These are phyloP conservation scores for Komagataella pseudopastoris DNA, from an alignment of 805 yeast species.

Conservation along the genomic window DNA sequence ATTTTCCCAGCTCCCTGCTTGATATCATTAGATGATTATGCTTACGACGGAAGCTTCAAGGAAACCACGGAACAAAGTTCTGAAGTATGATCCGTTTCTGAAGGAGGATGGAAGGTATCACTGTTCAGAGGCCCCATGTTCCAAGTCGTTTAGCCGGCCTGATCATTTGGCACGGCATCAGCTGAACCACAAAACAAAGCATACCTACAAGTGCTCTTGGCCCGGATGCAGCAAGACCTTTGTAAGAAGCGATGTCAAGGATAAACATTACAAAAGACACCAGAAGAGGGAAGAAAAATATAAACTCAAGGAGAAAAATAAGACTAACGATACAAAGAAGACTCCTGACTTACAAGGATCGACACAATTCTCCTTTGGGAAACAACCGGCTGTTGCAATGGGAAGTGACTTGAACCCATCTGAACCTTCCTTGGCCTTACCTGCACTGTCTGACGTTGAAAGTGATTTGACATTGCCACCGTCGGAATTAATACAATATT, in stretches of 20 bases:
- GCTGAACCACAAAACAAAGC: slow-evolving; percentile 30
- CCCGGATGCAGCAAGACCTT: slow-evolving; percentile 38
- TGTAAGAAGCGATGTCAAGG: slow-evolving; percentile 37
- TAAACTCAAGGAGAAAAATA: background rate
- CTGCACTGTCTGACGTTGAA: background rate
- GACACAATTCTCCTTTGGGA: background rate
- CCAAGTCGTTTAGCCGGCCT: slow-evolving; percentile 38
- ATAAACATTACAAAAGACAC: slow-evolving; percentile 27
- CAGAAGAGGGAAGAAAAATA: slow-evolving; percentile 12
- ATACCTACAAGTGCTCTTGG: slow-evolving; percentile 31
- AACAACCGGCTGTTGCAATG: background rate
- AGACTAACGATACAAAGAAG: background rate
- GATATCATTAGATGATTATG: background rate
- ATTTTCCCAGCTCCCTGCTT: background rate
- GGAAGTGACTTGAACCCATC: background rate
- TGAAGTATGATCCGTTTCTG: background rate
- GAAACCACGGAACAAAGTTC: background rate
- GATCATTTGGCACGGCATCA: slow-evolving; percentile 49
- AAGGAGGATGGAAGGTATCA: background rate
- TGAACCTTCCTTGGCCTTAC: background rate
- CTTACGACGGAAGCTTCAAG: background rate
- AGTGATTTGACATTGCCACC: background rate
- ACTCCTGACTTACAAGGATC: background rate
- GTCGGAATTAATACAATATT: background rate
- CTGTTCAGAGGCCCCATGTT: slow-evolving; percentile 18